Evolutionary conservation across 2,329 filamentous ascomycete species (phyloP).

Genomic region (Microsporum canis): DNA sequence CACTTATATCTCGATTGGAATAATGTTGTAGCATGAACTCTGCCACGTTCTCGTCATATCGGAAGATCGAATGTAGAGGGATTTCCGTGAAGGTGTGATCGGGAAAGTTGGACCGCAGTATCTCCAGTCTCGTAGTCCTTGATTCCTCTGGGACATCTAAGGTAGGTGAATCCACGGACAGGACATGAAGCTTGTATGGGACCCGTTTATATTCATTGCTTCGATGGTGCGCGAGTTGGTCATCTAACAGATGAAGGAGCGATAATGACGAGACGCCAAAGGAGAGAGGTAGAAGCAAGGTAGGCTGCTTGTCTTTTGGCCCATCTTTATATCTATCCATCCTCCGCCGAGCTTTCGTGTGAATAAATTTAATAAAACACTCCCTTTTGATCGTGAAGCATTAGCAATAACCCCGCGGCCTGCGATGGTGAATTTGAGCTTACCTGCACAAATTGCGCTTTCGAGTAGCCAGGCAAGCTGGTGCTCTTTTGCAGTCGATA

Average conservation of each 20-base stretch:
- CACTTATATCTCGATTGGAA: constrained; percentile 19
- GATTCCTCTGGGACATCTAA: constrained; percentile 17
- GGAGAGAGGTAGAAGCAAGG: constrained; percentile 67
- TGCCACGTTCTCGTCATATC: constrained; percentile 27
- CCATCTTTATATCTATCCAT: constrained; percentile 49
- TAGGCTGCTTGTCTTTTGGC: constrained; percentile 35
- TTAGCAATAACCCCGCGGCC: background rate
- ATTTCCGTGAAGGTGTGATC: constrained; percentile 52
- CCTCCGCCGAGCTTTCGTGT: constrained; percentile 69
- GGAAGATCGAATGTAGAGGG: constrained; percentile 53
- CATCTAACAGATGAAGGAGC: constrained; percentile 63
- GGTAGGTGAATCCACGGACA: constrained; percentile 34
- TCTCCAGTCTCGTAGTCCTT: constrained; percentile 28
- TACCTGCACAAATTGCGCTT: constrained; percentile 14
- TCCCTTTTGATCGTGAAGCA: constrained; percentile 34
- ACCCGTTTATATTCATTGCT: constrained; percentile 50
- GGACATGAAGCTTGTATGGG: constrained; percentile 51
- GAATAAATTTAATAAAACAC: constrained; percentile 70
- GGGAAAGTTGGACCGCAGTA: constrained; percentile 51
- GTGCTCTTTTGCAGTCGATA: constrained; percentile 16
- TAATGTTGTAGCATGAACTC: constrained; percentile 25
- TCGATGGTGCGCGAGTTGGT: constrained; percentile 55
- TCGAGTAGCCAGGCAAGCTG: constrained; percentile 7
- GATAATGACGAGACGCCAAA: constrained; percentile 70
- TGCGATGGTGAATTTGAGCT: background rate